A percentile compares a stretch with the other conserved stretches of the same genome.
Conservation (phyloP, 495 filamentous ascomycete genomes). For the Xylaria curta region DNA sequence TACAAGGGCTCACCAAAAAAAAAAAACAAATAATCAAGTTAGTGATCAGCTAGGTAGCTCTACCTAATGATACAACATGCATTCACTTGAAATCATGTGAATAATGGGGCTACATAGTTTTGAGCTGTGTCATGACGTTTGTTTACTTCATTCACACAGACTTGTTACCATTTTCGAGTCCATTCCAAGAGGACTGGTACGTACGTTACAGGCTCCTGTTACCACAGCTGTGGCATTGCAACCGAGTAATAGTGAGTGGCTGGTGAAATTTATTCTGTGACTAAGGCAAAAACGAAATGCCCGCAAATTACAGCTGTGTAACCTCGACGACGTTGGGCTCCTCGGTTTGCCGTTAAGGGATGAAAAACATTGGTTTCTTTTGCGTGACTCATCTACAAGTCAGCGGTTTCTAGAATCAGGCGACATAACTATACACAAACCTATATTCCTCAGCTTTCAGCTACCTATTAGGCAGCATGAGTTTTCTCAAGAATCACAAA, state of each 20-base stretch:
- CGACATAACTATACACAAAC: background rate
- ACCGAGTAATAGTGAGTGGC: background rate
- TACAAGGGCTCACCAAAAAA: background rate
- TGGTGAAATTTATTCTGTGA: background rate
- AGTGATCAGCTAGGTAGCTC: background rate
- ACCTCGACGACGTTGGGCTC: background rate
- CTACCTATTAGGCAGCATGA: background rate
- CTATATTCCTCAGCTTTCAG: background rate
- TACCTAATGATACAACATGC: constrained; percentile 1
- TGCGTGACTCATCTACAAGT: too few relatives aligned
- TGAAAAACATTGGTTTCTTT: background rate
- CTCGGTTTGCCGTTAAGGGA: background rate
- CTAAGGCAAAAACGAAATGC: background rate
- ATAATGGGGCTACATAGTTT: background rate
- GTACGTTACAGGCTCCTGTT: background rate
- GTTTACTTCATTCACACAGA: background rate
- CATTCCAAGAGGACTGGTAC: background rate
- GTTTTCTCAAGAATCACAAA: background rate
- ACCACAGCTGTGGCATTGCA: background rate
- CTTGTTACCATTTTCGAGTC: background rate
- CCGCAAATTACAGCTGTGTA: background rate
- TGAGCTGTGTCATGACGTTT: background rate
- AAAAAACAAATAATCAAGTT: background rate
- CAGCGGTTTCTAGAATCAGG: background rate
- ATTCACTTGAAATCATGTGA: constrained; percentile 12